phyloP scores from a whole-genome alignment of 768 basidiomycete genomes.

The Suillus spraguei region DNA sequence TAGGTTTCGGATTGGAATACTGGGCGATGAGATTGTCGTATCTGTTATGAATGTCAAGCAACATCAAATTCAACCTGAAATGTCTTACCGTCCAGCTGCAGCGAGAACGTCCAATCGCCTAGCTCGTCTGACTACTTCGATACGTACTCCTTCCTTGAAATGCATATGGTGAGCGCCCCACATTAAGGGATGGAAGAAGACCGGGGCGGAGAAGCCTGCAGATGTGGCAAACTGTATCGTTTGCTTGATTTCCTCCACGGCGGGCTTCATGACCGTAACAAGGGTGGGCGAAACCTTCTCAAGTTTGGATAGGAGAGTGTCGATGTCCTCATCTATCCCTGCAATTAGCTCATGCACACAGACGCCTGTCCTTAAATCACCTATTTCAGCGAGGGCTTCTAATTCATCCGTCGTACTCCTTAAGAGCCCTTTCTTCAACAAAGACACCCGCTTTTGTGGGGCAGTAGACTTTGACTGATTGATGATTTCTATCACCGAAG shows the following conservation, averaged over 20 bases:
- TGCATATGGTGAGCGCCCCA: slow-evolving; percentile 61
- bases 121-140: slow-evolving; percentile 71
- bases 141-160: slow-evolving; percentile 73
- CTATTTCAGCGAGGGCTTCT: slow-evolving; percentile 65
- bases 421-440: slow-evolving; percentile 70
- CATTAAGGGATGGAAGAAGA: slow-evolving; percentile 77
- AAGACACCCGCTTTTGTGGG: slow-evolving; percentile 67
- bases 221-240: slow-evolving; percentile 60
- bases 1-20: slow-evolving; percentile 57
- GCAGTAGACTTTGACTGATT: slow-evolving; percentile 63
- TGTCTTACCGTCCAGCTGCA: slow-evolving; percentile 72
- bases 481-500: slow-evolving; percentile 64
- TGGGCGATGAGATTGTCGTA: slow-evolving; percentile 73
- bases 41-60: slow-evolving; percentile 36
- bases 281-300: slow-evolving; percentile 64
- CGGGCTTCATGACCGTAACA: slow-evolving; percentile 47
- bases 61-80: slow-evolving; percentile 4
- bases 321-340: slow-evolving; percentile 62
- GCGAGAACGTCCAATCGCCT: slow-evolving; percentile 75
- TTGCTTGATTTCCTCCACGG: slow-evolving; percentile 62
- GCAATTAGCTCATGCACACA: slow-evolving; percentile 6
- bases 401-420: slow-evolving; percentile 73
- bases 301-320: slow-evolving; percentile 53
- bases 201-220: slow-evolving; percentile 63
- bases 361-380: slow-evolving; percentile 37